Evolutionary conservation across 768 basidiomycete genomes (phyloP).

Genomic region (Rhizopogon vulgaris): DNA sequence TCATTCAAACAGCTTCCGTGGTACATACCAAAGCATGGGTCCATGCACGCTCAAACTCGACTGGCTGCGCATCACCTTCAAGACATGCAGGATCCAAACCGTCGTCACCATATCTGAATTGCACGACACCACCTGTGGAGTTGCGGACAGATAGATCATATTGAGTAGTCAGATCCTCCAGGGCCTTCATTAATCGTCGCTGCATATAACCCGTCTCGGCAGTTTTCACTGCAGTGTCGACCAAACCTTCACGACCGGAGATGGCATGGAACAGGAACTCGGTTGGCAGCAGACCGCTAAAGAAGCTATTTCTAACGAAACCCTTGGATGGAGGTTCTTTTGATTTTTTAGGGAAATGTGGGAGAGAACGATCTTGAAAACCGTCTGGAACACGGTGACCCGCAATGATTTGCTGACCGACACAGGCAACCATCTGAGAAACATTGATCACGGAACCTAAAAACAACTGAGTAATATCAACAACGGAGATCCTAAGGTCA

Average conservation of each 20-base stretch:
- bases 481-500: conserved; percentile 2
- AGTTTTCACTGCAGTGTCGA: conserved; percentile 99
- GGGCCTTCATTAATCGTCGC: conserved; percentile 95
- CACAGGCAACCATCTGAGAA: conserved; percentile 99
- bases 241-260: conserved; percentile 95
- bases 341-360: conserved; percentile 96
- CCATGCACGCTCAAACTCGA: conserved; percentile 87
- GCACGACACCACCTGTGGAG: conserved; percentile 90
- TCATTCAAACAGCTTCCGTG: background rate
- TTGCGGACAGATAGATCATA: conserved; percentile 96
- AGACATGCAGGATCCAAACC: conserved; percentile 94
- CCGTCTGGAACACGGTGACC: conserved; percentile 98
- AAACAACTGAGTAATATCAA: conserved; percentile 1
- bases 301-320: conserved; percentile 97
- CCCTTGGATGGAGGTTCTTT: conserved; percentile 96
- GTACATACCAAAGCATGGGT: conserved; percentile 66
- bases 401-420: conserved; percentile 97
- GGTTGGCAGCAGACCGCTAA: conserved; percentile 82
- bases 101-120: conserved; percentile 96
- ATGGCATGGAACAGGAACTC: conserved; percentile 99
- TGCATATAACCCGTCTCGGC: conserved; percentile 99
- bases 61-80: conserved; percentile 91
- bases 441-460: conserved; percentile 98
- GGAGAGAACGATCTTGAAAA: conserved; percentile 98
- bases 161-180: conserved; percentile 94